These are phyloP conservation scores for Populus alba DNA, from an alignment of 345 rosid genomes.

Conservation along the genomic window DNA sequence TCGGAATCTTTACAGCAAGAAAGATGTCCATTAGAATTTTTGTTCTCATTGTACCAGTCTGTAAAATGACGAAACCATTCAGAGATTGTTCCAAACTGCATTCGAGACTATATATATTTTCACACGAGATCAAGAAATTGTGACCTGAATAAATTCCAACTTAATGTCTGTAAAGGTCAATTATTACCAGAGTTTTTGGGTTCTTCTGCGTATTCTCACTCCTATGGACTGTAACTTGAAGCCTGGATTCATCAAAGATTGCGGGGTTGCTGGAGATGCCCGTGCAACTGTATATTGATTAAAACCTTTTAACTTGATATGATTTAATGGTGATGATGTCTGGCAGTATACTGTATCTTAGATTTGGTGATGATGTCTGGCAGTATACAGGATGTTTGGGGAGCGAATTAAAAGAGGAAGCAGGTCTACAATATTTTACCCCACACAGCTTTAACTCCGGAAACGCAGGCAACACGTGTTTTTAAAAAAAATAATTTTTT, in stretches of 20 bases:
- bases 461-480: too few species aligned
- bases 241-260: background rate
- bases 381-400: background rate
- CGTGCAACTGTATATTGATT: too few species aligned
- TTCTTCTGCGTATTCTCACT: background rate
- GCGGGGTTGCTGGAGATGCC: constrained; percentile 1
- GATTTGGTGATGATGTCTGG: background rate
- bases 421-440: background rate
- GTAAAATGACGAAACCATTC: background rate
- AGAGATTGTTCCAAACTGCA: background rate
- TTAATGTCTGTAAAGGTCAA: background rate
- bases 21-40: background rate
- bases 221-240: background rate
- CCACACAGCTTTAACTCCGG: background rate
- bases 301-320: background rate
- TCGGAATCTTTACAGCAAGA: constrained; percentile 1
- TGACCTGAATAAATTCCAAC: background rate
- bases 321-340: background rate
- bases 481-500: too few species aligned
- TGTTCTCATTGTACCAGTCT: background rate
- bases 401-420: background rate
- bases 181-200: background rate
- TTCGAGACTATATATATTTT: background rate
- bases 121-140: background rate
- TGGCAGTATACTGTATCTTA: too few species aligned